These are phyloP conservation scores for Rubus parviflorus DNA, from an alignment of 306 rosid species.

Conservation along the genomic window DNA sequence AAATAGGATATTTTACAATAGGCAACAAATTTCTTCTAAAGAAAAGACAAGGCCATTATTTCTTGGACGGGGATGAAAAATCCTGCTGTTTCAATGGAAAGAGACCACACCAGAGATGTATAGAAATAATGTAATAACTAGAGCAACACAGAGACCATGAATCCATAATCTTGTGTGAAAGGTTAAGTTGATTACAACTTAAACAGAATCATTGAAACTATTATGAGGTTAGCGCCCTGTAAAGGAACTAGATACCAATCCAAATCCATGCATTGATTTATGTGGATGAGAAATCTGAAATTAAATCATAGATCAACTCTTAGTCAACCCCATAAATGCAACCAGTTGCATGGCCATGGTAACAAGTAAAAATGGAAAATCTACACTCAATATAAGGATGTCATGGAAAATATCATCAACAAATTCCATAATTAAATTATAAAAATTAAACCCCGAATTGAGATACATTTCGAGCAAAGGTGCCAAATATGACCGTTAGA, in stretches of 20 bases:
- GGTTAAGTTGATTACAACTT: not conserved
- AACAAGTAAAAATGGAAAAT: not conserved
- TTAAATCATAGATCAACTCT: constrained; percentile 13
- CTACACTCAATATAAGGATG: not conserved
- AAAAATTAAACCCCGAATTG: not conserved
- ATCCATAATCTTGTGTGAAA: not conserved
- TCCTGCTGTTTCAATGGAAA: not conserved
- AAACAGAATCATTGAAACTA: not conserved
- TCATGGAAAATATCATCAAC: not conserved
- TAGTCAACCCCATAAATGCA: not conserved
- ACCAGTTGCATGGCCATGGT: not conserved
- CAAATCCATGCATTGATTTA: constrained; percentile 44
- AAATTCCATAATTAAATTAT: not conserved
- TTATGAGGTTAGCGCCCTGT: constrained; percentile 33
- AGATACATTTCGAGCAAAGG: not conserved
- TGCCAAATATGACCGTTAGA: not conserved
- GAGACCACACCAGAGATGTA: not conserved
- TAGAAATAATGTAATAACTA: not conserved
- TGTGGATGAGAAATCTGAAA: constrained; percentile 50
- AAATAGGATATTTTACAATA: not conserved
- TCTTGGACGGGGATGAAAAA: not conserved
- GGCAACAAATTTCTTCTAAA: constrained; percentile 6
- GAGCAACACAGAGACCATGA: not conserved
- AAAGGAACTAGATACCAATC: constrained; percentile 40
- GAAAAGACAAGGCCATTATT: not conserved